Percentiles rank a stretch among this genome's conserved stretches.
phyloP scores from a whole-genome alignment of 176 grass and related monocot species.

The Raddia distichophylla region DNA sequence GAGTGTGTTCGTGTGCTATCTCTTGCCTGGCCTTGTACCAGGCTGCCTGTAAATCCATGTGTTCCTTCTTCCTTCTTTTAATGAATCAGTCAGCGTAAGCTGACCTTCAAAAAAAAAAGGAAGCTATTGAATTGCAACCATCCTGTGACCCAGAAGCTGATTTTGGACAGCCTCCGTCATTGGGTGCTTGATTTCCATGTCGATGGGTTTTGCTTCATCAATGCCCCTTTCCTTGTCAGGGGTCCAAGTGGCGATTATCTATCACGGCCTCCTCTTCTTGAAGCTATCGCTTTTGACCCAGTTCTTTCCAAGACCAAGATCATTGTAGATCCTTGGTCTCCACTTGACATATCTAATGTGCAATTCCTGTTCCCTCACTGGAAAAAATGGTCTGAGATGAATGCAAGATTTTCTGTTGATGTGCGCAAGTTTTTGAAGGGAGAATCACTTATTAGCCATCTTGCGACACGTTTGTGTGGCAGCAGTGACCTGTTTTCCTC shows the following conservation, averaged over 20 bases:
- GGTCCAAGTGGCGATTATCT: conserved; percentile 53
- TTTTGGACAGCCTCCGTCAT: conserved; percentile 93
- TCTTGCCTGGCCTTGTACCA: no score
- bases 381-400: conserved; percentile 92
- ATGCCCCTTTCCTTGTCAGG: conserved; percentile 77
- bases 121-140: conserved; percentile 63
- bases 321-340: conserved; percentile 88
- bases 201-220: conserved; percentile 92
- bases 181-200: conserved; percentile 93
- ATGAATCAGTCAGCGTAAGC: no score
- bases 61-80: no score
- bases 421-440: conserved; percentile 83
- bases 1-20: no score
- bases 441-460: conserved; percentile 65
- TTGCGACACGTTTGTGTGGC: conserved; percentile 88
- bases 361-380: conserved; percentile 90
- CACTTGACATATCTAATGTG: conserved; percentile 58
- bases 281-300: conserved; percentile 88
- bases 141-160: conserved; percentile 69
- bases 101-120: no score
- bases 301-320: conserved; percentile 88
- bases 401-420: conserved; percentile 70
- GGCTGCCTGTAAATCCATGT: no score
- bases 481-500: conserved; percentile 78
- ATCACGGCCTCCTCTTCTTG: conserved; percentile 71